Evolutionary conservation across 192 early-diverging fungal genomes (phyloP).

Genomic region (Chytriomyces hyalinus): DNA sequence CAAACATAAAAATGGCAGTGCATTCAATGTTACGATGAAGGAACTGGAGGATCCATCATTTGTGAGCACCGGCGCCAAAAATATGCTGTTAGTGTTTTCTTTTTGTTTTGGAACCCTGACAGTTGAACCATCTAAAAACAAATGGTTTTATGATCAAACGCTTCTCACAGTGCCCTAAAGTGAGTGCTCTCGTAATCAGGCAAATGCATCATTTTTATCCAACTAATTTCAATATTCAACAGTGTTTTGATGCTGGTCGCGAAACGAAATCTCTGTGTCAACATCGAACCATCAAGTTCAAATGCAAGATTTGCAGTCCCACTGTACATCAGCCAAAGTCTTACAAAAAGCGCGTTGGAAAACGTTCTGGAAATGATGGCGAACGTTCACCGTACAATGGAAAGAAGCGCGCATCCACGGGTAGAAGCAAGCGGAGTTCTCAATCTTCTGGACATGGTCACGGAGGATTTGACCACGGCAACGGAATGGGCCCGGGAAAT

Average conservation of each 20-base stretch:
- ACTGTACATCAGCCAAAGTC: conserved; percentile 23
- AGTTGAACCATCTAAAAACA: background rate
- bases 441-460: background rate
- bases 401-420: background rate
- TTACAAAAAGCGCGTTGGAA: conserved; percentile 28
- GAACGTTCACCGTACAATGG: background rate
- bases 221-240: conserved; percentile 1
- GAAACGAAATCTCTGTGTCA: conserved; percentile 36
- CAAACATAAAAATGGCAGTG: conserved; percentile 5
- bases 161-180: conserved; percentile 25
- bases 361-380: background rate
- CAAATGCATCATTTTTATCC: too few species aligned
- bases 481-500: background rate
- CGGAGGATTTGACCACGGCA: conserved; percentile 1
- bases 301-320: conserved; percentile 40
- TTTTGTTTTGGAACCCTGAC: conserved; percentile 1
- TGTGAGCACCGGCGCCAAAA: conserved; percentile 39
- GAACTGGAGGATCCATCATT: conserved; percentile 40
- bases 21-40: conserved; percentile 42
- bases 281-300: conserved; percentile 39
- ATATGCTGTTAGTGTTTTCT: conserved; percentile 28
- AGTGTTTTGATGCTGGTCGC: conserved; percentile 36
- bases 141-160: background rate
- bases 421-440: background rate
- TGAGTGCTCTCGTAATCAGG: background rate